Base-by-base conservation (phyloP, 139 green algal genomes). In the Pseudopediastrum boryanum region DNA sequence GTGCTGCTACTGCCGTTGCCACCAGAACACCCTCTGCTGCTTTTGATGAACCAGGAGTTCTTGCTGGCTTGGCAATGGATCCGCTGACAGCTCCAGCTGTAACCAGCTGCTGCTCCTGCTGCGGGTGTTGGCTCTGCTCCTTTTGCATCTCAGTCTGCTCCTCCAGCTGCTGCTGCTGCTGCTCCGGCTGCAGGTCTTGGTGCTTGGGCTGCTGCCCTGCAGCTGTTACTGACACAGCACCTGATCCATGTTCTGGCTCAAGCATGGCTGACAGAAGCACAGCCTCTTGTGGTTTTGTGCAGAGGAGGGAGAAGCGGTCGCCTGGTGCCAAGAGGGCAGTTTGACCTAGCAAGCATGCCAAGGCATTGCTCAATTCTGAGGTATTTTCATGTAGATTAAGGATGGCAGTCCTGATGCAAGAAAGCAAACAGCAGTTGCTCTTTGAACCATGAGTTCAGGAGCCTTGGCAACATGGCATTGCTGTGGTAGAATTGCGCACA, bases 91-190 rank as follows among this genome's bases (percentile, higher is more conserved):
- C 58, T 41, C 21, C 33, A 33, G 62, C 13, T 27, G 25, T 29
- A 39, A n/a, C 31, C 36, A 58, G 64, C 10, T 64, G 54, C 54
- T 64, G 54, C 54, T 64, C n/a, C 7, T 64, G 10, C 21, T 58
- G 64, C 64, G 52, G 36, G 25, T 35, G 64, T 25, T 8, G 54
- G n/a, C 33, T 25, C 54, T 64, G 54, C 54, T 64, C n/a, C 27
- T 13, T 25, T 13, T 64, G 54, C 54, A 8, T 25, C 10, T 64
- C n/a, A 48, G 44, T 29, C 68, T 78, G 51, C 36, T 69, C 52
- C 70, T 78, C 52, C 25, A 33, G 52, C 23, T 56, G 19, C 51
- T 68, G 50, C 52, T 78, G 71, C 72, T 79, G 71, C 52, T 78
- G 71, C 54, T 64, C n/a, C 54, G 7, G 54, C 33, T 64, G 54